Conservation (phyloP, 768 basidiomycete species). For the Leccinum subtestaceum region DNA sequence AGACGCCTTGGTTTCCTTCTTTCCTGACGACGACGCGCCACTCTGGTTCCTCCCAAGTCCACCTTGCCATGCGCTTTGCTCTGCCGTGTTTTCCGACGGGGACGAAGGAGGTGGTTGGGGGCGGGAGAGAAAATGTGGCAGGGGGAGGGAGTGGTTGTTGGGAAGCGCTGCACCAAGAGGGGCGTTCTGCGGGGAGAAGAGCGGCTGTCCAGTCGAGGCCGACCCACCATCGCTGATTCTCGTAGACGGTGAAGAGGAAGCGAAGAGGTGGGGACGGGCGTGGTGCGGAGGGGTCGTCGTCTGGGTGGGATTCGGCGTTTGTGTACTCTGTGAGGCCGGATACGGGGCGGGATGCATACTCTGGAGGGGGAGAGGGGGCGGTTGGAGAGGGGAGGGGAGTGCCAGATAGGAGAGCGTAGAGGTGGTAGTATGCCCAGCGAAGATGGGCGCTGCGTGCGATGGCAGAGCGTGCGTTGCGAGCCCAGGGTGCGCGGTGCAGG, state of each 20-base stretch:
- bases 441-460: constrained; percentile 67
- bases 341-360: constrained; percentile 26
- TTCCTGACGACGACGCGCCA: constrained; percentile 73
- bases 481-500: constrained; percentile 69
- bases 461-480: constrained; percentile 46
- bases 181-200: constrained; percentile 83
- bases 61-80: constrained; percentile 72
- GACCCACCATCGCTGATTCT: constrained; percentile 98
- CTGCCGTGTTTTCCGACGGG: constrained; percentile 45
- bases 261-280: constrained; percentile 41
- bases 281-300: constrained; percentile 14
- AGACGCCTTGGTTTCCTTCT: constrained; percentile 50
- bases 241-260: constrained; percentile 87
- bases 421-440: constrained; percentile 57
- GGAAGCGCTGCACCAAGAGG: constrained; percentile 74
- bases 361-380: constrained; percentile 31
- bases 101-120: constrained; percentile 57
- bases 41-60: constrained; percentile 90
- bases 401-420: constrained; percentile 54
- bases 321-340: constrained; percentile 20
- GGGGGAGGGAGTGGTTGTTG: constrained; percentile 66
- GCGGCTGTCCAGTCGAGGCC: constrained; percentile 95
- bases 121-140: constrained; percentile 62
- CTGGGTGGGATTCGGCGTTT: constrained; percentile 13
- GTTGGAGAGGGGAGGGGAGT: constrained; percentile 44